A percentile compares a stretch with the other conserved stretches of the same genome.
phyloP scores from a whole-genome alignment of 495 filamentous ascomycete species.

The Trichoderma asperelloides region DNA sequence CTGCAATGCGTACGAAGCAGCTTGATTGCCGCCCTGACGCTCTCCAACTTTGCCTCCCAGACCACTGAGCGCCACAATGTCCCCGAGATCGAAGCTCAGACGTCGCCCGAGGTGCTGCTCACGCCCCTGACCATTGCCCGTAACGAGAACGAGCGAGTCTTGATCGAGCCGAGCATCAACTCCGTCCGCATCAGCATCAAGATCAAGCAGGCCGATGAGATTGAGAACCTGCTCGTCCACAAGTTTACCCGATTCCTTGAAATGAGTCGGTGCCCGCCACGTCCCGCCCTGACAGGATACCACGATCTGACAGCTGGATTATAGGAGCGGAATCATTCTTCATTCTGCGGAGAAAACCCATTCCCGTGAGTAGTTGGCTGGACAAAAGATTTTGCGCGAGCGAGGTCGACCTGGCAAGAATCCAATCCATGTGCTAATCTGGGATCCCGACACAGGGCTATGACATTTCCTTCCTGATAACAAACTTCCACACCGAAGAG shows the following conservation, averaged over 20 bases:
- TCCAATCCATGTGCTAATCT: neutral
- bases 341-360: conserved; percentile 85
- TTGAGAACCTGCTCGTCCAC: conserved; percentile 89
- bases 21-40: conserved; percentile 84
- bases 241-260: conserved; percentile 43
- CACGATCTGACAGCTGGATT: conserved; percentile 63
- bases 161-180: conserved; percentile 93
- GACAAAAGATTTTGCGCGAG: no score
- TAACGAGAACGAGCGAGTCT: conserved; percentile 90
- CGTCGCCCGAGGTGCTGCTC: conserved; percentile 88
- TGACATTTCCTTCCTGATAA: conserved; percentile 97
- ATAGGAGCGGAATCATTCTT: conserved; percentile 98
- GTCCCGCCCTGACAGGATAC: no score
- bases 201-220: conserved; percentile 99
- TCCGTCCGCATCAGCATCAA: conserved; percentile 78
- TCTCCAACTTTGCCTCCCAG: conserved; percentile 97
- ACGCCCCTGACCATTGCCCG: conserved; percentile 80
- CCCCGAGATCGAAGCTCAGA: conserved; percentile 88
- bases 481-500: conserved; percentile 94
- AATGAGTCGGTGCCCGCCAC: no score
- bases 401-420: neutral
- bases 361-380: conserved; percentile 24
- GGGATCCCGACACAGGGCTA: conserved; percentile 57
- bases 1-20: conserved; percentile 93
- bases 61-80: conserved; percentile 95